Conservation (phyloP, 2,329 filamentous ascomycete species). For the Aspergillus spinulosporus region DNA sequence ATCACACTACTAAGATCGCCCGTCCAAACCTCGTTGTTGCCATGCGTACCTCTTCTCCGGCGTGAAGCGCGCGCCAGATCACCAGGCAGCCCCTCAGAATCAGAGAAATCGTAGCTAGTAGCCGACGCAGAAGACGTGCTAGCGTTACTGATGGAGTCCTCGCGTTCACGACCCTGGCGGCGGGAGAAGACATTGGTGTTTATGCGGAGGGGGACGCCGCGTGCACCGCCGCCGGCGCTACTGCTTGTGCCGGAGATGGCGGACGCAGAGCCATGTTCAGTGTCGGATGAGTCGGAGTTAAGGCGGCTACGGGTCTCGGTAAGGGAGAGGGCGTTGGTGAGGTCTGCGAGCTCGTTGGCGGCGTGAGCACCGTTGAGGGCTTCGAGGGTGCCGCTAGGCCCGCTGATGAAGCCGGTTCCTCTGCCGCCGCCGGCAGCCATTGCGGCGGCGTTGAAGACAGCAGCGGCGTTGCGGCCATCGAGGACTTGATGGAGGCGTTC, state of each 20-base stretch:
- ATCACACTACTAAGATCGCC: slow-evolving; percentile 79
- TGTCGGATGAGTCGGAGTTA: slow-evolving; percentile 43
- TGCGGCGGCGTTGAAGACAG: slow-evolving; percentile 95
- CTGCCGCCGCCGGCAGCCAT: slow-evolving; percentile 95
- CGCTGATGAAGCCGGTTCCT: slow-evolving; percentile 69
- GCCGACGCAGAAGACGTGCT: slow-evolving; percentile 25
- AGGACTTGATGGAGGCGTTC: slow-evolving; percentile 85
- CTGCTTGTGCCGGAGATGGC: slow-evolving; percentile 31
- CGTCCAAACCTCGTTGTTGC: slow-evolving; percentile 69
- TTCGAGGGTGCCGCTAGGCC: slow-evolving; percentile 48
- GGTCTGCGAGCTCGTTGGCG: slow-evolving; percentile 24
- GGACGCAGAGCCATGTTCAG: slow-evolving; percentile 35
- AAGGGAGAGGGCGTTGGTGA: slow-evolving; percentile 25
- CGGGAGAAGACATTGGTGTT: slow-evolving; percentile 39
- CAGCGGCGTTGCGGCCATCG: slow-evolving; percentile 90
- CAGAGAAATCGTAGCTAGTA: slow-evolving; percentile 41
- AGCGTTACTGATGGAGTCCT: slow-evolving; percentile 30
- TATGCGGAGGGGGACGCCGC: slow-evolving; percentile 41
- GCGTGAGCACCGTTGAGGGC: slow-evolving; percentile 42
- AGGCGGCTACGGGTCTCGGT: slow-evolving; percentile 29
- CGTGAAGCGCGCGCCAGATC: slow-evolving; percentile 40
- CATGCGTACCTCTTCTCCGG: slow-evolving; percentile 42
- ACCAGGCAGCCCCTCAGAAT: slow-evolving; percentile 34
- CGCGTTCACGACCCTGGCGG: slow-evolving; percentile 31
- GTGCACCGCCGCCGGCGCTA: slow-evolving; percentile 30